phyloP scores from a whole-genome alignment of 2,329 filamentous ascomycete genomes.

The Madurella fahalii region DNA sequence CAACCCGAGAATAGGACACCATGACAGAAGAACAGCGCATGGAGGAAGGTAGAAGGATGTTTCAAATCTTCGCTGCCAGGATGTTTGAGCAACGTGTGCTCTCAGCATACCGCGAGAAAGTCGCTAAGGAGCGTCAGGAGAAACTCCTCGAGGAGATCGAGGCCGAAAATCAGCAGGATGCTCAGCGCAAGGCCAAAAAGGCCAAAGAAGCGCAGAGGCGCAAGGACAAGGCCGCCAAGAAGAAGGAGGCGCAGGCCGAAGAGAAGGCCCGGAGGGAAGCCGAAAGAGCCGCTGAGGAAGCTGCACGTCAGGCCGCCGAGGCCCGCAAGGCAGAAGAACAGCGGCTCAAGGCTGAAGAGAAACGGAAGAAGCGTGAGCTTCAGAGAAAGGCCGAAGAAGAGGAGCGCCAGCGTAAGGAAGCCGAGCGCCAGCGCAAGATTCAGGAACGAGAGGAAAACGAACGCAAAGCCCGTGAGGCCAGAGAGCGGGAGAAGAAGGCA shows the following conservation, averaged over 20 bases:
- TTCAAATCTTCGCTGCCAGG: conserved; percentile 96
- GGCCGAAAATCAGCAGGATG: conserved; percentile 72
- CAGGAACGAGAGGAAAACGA: conserved; percentile 86
- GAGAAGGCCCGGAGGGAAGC: conserved; percentile 85
- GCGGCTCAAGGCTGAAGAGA: conserved; percentile 79
- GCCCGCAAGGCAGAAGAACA: conserved; percentile 77
- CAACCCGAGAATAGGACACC: conserved; percentile 63
- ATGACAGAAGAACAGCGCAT: conserved; percentile 99
- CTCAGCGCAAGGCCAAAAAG: conserved; percentile 85
- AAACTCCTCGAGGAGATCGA: conserved; percentile 88
- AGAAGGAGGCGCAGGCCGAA: conserved; percentile 85
- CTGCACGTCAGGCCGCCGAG: conserved; percentile 74
- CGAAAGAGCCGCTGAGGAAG: conserved; percentile 82
- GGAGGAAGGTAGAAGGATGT: conserved; percentile 98
- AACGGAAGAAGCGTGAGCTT: conserved; percentile 83
- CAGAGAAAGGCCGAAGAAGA: conserved; percentile 89
- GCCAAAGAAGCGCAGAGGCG: conserved; percentile 91
- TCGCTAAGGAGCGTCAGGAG: conserved; percentile 85
- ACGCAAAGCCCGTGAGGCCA: conserved; percentile 74
- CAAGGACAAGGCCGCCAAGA: conserved; percentile 87
- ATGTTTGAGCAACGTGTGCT: conserved; percentile 99
- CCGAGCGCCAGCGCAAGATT: conserved; percentile 71
- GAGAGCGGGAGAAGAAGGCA: conserved; percentile 75
- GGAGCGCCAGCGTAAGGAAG: conserved; percentile 77
- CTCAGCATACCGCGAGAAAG: conserved; percentile 96